Evolutionary conservation across 2,329 filamentous ascomycete genomes (phyloP), one percentile per base, ranked within the genome.

Genomic region (Colletotrichum sp.): DNA sequence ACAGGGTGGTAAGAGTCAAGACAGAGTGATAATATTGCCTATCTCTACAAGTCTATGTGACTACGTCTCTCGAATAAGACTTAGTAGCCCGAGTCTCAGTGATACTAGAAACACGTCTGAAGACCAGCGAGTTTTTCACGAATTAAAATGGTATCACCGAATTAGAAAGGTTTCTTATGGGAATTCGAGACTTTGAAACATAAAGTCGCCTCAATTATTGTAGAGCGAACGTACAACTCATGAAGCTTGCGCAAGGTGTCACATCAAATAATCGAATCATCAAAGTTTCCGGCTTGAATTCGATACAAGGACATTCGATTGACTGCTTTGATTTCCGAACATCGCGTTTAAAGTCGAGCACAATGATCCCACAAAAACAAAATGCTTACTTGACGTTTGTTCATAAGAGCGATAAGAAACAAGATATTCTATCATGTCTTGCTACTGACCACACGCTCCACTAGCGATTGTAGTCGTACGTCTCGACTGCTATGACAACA

Each of bases 301-400:
- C 5, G 9, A 43, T 12, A n/a, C 18, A n/a, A 43, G 5, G 18
- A 43, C 4, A 12, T n/a, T 3, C 18, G 39, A n/a, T 43, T n/a
- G 18, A 12, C 9, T n/a, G 39, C 39, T 43, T 43, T 6, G 18
- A 43, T 10, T 12, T 12, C 9, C 18, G 9, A 43, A n/a, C 8
- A n/a, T 43, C 18, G n/a, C 18, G 9, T n/a, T 18, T 0, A 43
- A 6, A 43, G 9, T 12, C 39, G 1, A n/a, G 2, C 3, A n/a
- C 13, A 34, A 14, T 34, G 13, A 34, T 34, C 32, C 12, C 32
- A 7, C 32, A 34, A 1, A 14, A 34, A 6, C 32, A 34, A 34
- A 34, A 14, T 34, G 32, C 32, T 34, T 6, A 34, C 32, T 34
- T 34, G 32, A 34, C 6, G 32, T 34, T 34, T 34, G 32, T 34